Conservation (phyloP, 2,329 filamentous ascomycete species). For the Verticillium longisporum region DNA sequence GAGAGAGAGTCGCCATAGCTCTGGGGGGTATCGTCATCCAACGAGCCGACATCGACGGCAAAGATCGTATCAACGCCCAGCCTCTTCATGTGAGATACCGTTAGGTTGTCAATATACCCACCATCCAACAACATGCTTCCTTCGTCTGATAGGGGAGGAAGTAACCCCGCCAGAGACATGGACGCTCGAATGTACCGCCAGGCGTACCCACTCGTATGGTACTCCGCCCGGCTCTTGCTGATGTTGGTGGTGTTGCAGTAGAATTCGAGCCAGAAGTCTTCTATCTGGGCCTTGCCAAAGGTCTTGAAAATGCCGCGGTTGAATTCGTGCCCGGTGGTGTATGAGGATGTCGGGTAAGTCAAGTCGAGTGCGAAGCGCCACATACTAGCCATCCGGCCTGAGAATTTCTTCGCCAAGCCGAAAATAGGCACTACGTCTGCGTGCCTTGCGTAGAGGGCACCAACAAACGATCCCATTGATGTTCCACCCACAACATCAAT, state of each 20-base stretch:
- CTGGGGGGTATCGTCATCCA: conserved; percentile 90
- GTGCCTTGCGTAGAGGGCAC: conserved; percentile 89
- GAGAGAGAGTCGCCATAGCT: conserved; percentile 90
- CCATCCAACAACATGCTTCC: conserved; percentile 95
- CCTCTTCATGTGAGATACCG: conserved; percentile 93
- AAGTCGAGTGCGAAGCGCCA: conserved; percentile 97
- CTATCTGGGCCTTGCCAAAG: conserved; percentile 93
- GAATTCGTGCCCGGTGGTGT: conserved; percentile 98
- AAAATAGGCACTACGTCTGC: conserved; percentile 97
- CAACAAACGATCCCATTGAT: conserved; percentile 93
- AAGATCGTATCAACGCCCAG: conserved; percentile 92
- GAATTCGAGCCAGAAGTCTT: conserved; percentile 98
- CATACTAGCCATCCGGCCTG: conserved; percentile 96
- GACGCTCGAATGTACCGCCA: conserved; percentile 96
- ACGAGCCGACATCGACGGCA: conserved; percentile 85
- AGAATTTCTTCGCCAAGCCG: conserved; percentile 92
- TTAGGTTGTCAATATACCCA: conserved; percentile 95
- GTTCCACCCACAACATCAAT: conserved; percentile 95
- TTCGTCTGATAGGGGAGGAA: conserved; percentile 93
- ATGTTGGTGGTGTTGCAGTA: conserved; percentile 99
- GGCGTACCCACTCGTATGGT: conserved; percentile 92
- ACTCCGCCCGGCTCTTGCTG: conserved; percentile 83
- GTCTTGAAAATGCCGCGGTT: conserved; percentile 99
- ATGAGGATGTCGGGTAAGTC: conserved; percentile 93
- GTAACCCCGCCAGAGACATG: conserved; percentile 88